A percentile compares a stretch with the other conserved stretches of the same genome.
phyloP scores from a whole-genome alignment of 768 basidiomycete genomes.

The Phylloporus sp. region DNA sequence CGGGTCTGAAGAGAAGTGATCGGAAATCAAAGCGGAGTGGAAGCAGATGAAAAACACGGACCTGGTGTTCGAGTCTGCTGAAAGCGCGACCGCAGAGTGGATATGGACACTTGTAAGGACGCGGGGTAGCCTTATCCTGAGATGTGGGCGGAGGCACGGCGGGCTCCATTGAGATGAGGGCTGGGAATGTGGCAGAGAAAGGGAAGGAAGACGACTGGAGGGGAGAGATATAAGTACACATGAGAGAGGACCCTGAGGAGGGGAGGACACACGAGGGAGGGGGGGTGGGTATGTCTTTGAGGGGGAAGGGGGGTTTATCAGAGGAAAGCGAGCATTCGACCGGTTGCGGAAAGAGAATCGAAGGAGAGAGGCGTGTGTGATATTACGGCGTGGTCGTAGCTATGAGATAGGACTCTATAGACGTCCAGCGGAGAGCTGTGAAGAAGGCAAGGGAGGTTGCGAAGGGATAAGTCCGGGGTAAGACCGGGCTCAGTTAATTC shows the following conservation, averaged over 20 bases:
- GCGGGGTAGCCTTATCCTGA: constrained; percentile 41
- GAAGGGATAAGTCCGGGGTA: constrained; percentile 30
- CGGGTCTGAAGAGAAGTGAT: constrained; percentile 60
- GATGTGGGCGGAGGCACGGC: constrained; percentile 3
- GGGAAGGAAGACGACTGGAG: constrained; percentile 14
- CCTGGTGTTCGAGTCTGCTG: constrained; percentile 94
- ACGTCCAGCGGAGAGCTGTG: constrained; percentile 14
- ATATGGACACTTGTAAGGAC: constrained; percentile 97
- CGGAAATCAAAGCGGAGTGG: constrained; percentile 15
- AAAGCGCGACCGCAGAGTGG: constrained; percentile 91
- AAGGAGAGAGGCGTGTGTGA: constrained; percentile 22
- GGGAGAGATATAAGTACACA: constrained; percentile 30
- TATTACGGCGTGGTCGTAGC: constrained; percentile 20
- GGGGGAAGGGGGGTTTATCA: constrained; percentile 21
- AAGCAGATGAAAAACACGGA: constrained; percentile 30
- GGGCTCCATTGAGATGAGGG: constrained; percentile 23
- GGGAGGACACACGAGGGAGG: constrained; percentile 17
- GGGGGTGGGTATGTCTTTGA: constrained; percentile 17
- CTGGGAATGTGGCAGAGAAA: constrained; percentile 11
- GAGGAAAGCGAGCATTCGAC: constrained; percentile 10
- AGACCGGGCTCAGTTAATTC: constrained; percentile 22
- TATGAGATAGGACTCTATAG: constrained; percentile 28
- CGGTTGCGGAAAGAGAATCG: constrained; percentile 22
- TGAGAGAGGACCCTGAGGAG: constrained; percentile 14
- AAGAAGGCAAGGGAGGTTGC: constrained; percentile 16